Evolutionary conservation across 306 rosid genomes (phyloP).

Genomic region (Dryas drummondii): DNA sequence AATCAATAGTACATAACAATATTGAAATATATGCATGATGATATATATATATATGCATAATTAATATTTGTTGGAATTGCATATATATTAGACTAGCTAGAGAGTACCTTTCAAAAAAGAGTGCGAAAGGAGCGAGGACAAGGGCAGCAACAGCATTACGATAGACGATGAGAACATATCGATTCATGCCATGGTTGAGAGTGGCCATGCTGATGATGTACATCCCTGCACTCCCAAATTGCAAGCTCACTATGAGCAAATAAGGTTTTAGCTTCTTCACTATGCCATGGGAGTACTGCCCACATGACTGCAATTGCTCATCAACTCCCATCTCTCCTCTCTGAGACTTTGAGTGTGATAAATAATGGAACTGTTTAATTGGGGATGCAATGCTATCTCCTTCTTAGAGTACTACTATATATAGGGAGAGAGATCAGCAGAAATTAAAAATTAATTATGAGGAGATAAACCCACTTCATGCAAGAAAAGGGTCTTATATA

Average conservation of each 20-base stretch:
- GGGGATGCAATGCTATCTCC: background rate
- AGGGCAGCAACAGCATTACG: conserved; percentile 61
- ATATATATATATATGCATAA: background rate
- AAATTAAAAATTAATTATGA: background rate
- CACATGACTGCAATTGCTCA: background rate
- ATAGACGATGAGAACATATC: conserved; percentile 62
- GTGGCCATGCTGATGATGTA: conserved; percentile 45
- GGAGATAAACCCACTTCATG: background rate
- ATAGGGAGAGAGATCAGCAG: background rate
- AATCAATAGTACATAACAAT: no score
- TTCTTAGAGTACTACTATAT: conserved; percentile 20
- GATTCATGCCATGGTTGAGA: conserved; percentile 60
- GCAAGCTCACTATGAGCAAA: conserved; percentile 51
- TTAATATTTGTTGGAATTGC: background rate
- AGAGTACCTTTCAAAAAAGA: conserved; percentile 56
- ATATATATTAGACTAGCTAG: no score
- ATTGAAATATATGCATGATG: no score
- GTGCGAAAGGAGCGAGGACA: conserved; percentile 59
- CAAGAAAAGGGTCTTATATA: background rate
- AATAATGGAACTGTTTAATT: background rate
- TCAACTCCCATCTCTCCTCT: conserved; percentile 20
- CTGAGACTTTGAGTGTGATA: background rate
- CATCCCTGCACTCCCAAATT: conserved; percentile 62
- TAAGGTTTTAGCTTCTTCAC: conserved; percentile 53
- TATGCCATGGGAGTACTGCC: background rate